Conservation (phyloP, 192 early-diverging fungal species). For the Neocallimastix lanati region DNA sequence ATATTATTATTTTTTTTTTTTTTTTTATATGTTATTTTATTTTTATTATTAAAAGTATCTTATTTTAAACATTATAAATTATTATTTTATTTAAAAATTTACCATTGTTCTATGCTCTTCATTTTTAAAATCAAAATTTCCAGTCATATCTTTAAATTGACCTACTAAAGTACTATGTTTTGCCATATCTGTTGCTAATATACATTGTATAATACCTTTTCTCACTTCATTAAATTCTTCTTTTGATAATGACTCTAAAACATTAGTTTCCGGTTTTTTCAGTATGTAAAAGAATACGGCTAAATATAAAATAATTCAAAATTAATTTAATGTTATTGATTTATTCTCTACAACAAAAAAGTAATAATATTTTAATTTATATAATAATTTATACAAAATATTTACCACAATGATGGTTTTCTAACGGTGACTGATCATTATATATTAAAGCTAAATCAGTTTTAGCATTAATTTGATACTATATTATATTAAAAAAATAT, state of each 20-base stretch:
- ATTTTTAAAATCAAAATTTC: constrained; percentile 18
- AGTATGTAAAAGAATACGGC: background rate
- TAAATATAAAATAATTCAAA: background rate
- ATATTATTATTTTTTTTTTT: too few species aligned
- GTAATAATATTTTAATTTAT: too few species aligned
- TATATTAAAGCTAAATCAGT: constrained; percentile 18
- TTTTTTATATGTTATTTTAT: background rate
- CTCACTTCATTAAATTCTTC: constrained; percentile 6
- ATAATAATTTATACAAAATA: background rate
- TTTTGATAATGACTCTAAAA: background rate
- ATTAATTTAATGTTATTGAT: too few species aligned
- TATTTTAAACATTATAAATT: too few species aligned
- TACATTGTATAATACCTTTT: constrained; percentile 24
- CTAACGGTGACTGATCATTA: constrained; percentile 23
- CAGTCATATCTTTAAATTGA: constrained; percentile 6
- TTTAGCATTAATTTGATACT: background rate
- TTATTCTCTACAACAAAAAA: too few species aligned
- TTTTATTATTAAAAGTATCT: too few species aligned
- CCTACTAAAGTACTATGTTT: constrained; percentile 13
- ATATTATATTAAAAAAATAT: background rate
- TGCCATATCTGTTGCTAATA: constrained; percentile 28
- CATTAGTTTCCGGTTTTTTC: background rate
- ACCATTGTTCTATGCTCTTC: constrained; percentile 17
- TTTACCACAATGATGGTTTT: constrained; percentile 25
- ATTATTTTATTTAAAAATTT: background rate